Evolutionary conservation across 164 flowering plant species (phyloP), one percentile per base, ranked within the genome.

Genomic region (Tetracentron sinense): DNA sequence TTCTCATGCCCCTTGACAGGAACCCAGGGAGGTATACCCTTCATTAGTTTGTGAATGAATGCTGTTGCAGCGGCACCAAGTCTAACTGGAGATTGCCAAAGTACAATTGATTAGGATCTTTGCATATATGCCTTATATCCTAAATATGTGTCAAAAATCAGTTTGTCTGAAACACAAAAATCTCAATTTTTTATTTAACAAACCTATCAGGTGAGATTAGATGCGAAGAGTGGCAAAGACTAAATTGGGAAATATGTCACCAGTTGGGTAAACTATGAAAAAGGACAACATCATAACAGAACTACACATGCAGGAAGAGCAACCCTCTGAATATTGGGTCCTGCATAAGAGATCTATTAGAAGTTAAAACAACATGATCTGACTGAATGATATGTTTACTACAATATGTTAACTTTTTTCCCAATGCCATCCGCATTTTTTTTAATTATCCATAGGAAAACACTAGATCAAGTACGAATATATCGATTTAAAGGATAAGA

Each of bases 11-110:
- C 97, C 81, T 90, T 90, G 16, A 88, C 78, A 47, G 97, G 97
- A 64, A 81, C 87, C 97, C 96, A 90, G 35, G 98, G 96, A 62
- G 94, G 89, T 64, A 84, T 90, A 44, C 98, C 98, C 73, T 88
- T 87, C 73, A 73, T 80, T 50, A 88, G 78, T 73, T 90, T 90
- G 72, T 88, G 92, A 61, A 85, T 68, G 63, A 79, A 81, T 56
- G 86, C 92, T 55, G 98, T 92, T 47, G 96, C 90, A 17, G 89
- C 88, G 69, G 98, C 97, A 28, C 87, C 96, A 35, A 90, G 69
- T 69, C 86, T 84, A 63, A 90, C 98, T 93, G 89, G 54, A 77
- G 57, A 59, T 54, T 20, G 26, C 38, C 54, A 63, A 63, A 56
- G 14, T 22, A 66, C 46, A 58, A 12, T 51, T 22, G 19, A 22